phyloP scores from a whole-genome alignment of 2,329 filamentous ascomycete species.

The Alternaria atra region DNA sequence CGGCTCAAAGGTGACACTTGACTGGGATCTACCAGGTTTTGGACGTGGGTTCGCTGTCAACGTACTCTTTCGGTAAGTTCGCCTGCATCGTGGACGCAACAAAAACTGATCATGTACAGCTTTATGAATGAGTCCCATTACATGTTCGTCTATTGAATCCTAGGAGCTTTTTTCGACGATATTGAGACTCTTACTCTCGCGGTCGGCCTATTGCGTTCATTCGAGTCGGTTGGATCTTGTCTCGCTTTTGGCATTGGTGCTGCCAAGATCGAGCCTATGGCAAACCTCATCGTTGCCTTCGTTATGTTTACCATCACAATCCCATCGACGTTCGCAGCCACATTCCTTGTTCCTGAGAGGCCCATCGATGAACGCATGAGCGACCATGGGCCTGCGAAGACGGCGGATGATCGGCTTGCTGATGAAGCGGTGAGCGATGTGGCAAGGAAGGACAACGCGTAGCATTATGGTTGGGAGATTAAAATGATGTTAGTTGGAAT shows the following conservation, averaged over 20 bases:
- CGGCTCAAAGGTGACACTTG: slow-evolving; percentile 52
- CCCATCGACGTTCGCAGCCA: neutral
- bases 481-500: neutral
- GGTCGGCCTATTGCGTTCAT: slow-evolving; percentile 43
- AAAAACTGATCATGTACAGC: slow-evolving; percentile 11
- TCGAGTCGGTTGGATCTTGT: neutral
- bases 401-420: neutral
- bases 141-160: slow-evolving; percentile 63
- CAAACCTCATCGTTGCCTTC: slow-evolving; percentile 60
- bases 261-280: slow-evolving; percentile 56
- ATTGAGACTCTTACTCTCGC: slow-evolving; percentile 61
- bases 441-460: neutral
- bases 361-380: neutral
- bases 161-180: slow-evolving; percentile 62
- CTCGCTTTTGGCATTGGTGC: slow-evolving; percentile 62
- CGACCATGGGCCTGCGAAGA: neutral
- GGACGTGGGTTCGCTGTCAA: slow-evolving; percentile 60
- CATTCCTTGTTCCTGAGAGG: neutral
- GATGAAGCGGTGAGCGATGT: slow-evolving; percentile 25
- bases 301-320: slow-evolving; percentile 58
- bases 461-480: neutral
- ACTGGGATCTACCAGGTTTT: slow-evolving; percentile 58
- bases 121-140: slow-evolving; percentile 63
- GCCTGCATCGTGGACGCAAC: neutral
- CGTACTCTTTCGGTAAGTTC: slow-evolving; percentile 55